These are phyloP conservation scores for Amaranthus hypochondriacus DNA, from an alignment of 148 eudicot species.

Conservation along the genomic window DNA sequence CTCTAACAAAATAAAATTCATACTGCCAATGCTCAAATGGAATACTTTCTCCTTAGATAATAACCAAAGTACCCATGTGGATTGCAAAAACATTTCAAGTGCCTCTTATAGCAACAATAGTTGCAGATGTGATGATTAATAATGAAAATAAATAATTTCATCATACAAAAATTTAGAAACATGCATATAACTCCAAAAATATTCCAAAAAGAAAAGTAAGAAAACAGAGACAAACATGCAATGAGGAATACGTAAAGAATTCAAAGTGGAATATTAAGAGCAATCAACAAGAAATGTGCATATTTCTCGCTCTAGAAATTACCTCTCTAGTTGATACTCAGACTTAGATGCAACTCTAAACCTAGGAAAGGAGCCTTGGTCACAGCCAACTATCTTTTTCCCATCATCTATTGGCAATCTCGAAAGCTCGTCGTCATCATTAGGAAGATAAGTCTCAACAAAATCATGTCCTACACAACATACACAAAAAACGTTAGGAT, in stretches of 20 bases:
- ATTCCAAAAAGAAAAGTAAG: too few species aligned
- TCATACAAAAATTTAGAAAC: slow-evolving; percentile 2
- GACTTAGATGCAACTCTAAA: slow-evolving; percentile 62
- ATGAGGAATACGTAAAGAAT: neutral
- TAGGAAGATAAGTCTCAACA: slow-evolving; percentile 55
- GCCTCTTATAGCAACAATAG: too few species aligned
- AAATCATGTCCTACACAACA: slow-evolving; percentile 52
- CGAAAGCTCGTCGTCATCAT: slow-evolving; percentile 59
- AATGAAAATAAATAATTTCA: neutral
- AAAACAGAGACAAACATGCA: neutral
- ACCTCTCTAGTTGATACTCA: slow-evolving; percentile 70
- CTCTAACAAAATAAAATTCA: too few species aligned
- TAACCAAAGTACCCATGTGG: too few species aligned
- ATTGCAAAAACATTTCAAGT: too few species aligned
- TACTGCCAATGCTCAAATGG: too few species aligned
- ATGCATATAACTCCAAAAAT: neutral
- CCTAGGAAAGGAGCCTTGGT: slow-evolving; percentile 57
- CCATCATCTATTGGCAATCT: slow-evolving; percentile 33
- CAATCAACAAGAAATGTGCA: neutral
- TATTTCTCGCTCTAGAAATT: slow-evolving; percentile 7
- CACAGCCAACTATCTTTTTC: slow-evolving; percentile 36
- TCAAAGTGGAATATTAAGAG: neutral
- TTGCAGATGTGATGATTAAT: too few species aligned
- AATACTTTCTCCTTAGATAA: too few species aligned
- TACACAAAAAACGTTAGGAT: slow-evolving; percentile 7